phyloP scores from a whole-genome alignment of 1,284 basidiomycete genomes.

The Trametes pubescens region DNA sequence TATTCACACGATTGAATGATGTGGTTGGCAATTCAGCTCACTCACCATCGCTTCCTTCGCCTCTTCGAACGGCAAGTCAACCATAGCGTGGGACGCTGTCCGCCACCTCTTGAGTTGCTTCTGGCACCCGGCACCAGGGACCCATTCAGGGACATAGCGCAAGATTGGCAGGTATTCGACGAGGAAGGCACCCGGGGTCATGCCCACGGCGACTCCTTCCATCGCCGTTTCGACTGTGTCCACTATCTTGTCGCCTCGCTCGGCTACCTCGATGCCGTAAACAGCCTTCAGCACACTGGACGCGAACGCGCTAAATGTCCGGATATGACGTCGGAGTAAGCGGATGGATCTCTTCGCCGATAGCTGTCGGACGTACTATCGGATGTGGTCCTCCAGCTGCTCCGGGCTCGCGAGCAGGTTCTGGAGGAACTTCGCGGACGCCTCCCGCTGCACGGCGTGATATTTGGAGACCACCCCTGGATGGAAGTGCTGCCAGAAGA shows the following conservation, averaged over 20 bases:
- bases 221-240: conserved; percentile 25
- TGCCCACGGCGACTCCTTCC: conserved; percentile 27
- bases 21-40: neutral
- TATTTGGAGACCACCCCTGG: conserved; percentile 27
- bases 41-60: conserved; percentile 30
- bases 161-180: conserved; percentile 38
- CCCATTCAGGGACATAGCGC: conserved; percentile 38
- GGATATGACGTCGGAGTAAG: conserved; percentile 33
- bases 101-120: conserved; percentile 38
- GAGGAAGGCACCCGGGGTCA: conserved; percentile 36
- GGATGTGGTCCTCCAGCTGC: conserved; percentile 35
- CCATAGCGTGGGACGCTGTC: conserved; percentile 26
- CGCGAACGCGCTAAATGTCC: conserved; percentile 23
- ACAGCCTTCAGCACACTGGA: conserved; percentile 28
- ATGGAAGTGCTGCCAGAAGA: conserved; percentile 38
- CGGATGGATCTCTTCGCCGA: conserved; percentile 31
- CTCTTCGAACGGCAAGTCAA: conserved; percentile 29
- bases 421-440: conserved; percentile 16
- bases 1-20: neutral
- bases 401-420: conserved; percentile 21
- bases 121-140: conserved; percentile 40
- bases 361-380: conserved; percentile 32
- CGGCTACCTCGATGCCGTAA: conserved; percentile 33
- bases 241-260: conserved; percentile 29
- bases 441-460: conserved; percentile 17